These are phyloP conservation scores for Fusarium beomiforme DNA, from an alignment of 2,329 filamentous ascomycete genomes.

Conservation along the genomic window DNA sequence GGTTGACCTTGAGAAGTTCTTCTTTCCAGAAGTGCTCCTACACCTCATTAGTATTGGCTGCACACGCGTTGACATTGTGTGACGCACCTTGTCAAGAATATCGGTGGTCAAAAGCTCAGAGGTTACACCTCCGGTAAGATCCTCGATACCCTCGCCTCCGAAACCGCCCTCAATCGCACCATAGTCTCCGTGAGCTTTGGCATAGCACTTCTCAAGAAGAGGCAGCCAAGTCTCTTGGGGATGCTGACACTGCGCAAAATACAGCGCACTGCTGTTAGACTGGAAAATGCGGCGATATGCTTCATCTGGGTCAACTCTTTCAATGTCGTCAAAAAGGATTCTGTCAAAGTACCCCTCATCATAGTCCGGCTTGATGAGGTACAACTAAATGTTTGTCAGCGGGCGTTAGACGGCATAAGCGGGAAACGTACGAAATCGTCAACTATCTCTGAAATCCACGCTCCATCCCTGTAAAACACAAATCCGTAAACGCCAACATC, in stretches of 20 bases:
- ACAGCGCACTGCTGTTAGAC: constrained; percentile 77
- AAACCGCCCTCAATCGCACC: constrained; percentile 79
- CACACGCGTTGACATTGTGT: accelerated
- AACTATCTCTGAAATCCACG: constrained; percentile 72
- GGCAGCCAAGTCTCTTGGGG: constrained; percentile 85
- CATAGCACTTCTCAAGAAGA: constrained; percentile 81
- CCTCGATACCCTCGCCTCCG: constrained; percentile 66
- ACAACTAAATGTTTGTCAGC: constrained; percentile 49
- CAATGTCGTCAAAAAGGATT: constrained; percentile 54
- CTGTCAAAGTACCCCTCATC: constrained; percentile 65
- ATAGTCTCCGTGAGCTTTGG: constrained; percentile 84
- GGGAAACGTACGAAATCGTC: constrained; percentile 59
- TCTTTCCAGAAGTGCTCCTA: constrained; percentile 75
- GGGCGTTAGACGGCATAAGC: not conserved
- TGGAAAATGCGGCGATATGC: constrained; percentile 77
- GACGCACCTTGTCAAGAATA: constrained; percentile 75
- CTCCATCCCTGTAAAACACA: constrained; percentile 83
- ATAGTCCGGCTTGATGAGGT: constrained; percentile 67
- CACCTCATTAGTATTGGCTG: not conserved
- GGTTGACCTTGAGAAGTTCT: constrained; percentile 80
- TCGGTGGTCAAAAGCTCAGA: constrained; percentile 73
- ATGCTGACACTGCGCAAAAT: constrained; percentile 79
- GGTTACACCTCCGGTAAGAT: constrained; percentile 73
- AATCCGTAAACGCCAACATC: constrained; percentile 85
- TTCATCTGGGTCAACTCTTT: constrained; percentile 63